phyloP scores from a whole-genome alignment of 371 early-diverging fungal species.

The Rhizopus sp. region DNA sequence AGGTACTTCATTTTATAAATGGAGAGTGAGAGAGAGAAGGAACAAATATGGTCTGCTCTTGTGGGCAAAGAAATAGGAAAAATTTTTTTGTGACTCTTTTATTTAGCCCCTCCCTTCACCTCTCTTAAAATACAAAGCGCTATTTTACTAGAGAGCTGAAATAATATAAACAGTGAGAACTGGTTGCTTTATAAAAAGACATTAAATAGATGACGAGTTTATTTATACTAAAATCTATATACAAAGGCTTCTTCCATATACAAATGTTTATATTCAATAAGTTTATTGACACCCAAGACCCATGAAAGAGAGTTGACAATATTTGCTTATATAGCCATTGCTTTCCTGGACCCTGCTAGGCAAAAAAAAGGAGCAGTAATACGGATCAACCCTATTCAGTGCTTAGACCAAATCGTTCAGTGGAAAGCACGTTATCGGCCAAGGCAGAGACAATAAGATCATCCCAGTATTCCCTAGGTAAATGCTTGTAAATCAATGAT shows the following conservation, averaged over 20 bases:
- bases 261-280: too few species aligned
- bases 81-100: constrained; percentile 16
- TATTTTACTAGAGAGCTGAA: too few species aligned
- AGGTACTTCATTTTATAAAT: constrained; percentile 84
- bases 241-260: too few species aligned
- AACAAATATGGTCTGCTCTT: neutral
- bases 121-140: too few species aligned
- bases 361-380: neutral
- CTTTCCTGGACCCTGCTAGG: neutral
- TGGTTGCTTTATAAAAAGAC: too few species aligned
- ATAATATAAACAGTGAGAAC: too few species aligned
- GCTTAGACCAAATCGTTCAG: neutral
- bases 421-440: constrained; percentile 10
- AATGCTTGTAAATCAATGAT: constrained; percentile 9
- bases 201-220: too few species aligned
- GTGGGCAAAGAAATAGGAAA: constrained; percentile 7
- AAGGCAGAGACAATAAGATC: constrained; percentile 10
- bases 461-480: constrained; percentile 20
- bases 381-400: neutral
- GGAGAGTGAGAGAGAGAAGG: constrained; percentile 44
- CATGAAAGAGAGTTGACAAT: too few species aligned
- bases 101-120: too few species aligned
- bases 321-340: too few species aligned
- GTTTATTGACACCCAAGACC: too few species aligned
- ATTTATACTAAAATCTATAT: too few species aligned